A percentile compares a stretch with the other conserved stretches of the same genome.
Conservation (phyloP, 2,329 filamentous ascomycete species). For the Cercospora sojina region DNA sequence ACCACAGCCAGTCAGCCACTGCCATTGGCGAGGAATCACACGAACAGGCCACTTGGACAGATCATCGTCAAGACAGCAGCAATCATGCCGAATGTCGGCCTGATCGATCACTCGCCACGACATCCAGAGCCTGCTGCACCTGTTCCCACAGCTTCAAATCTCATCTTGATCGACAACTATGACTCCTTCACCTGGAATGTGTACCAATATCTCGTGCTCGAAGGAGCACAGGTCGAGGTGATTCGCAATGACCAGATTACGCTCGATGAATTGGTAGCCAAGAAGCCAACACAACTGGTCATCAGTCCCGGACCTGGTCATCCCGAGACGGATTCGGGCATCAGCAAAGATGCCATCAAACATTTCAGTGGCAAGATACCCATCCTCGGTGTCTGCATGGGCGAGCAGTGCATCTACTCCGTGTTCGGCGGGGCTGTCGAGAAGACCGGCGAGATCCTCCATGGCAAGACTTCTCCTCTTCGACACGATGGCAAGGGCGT, state of each 20-base stretch:
- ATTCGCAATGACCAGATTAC: conserved; percentile 90
- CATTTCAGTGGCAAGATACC: conserved; percentile 94
- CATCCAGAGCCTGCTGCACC: conserved; percentile 73
- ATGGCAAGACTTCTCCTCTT: conserved; percentile 92
- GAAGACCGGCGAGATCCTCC: conserved; percentile 92
- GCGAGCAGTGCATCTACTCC: conserved; percentile 96
- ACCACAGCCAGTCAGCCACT: background rate
- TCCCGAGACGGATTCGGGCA: conserved; percentile 83
- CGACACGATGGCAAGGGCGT: conserved; percentile 90
- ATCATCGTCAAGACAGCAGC: background rate
- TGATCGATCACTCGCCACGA: conserved; percentile 82
- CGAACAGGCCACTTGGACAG: background rate
- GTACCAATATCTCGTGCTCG: conserved; percentile 96
- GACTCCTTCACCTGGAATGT: conserved; percentile 99
- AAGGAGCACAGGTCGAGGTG: conserved; percentile 87
- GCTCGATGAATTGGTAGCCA: conserved; percentile 75
- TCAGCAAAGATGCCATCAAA: conserved; percentile 87
- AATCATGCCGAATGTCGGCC: conserved; percentile 37
- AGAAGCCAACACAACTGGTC: conserved; percentile 88
- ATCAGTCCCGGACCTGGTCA: conserved; percentile 95
- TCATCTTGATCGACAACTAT: conserved; percentile 97
- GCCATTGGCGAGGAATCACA: background rate
- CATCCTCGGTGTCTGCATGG: conserved; percentile 97
- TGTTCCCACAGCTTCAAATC: conserved; percentile 78
- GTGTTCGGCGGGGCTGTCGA: conserved; percentile 88